A percentile compares a stretch with the other conserved stretches of the same genome.
Evolutionary conservation across 106 monocot species (phyloP).

Genomic region (Phalaenopsis aphrodite): DNA sequence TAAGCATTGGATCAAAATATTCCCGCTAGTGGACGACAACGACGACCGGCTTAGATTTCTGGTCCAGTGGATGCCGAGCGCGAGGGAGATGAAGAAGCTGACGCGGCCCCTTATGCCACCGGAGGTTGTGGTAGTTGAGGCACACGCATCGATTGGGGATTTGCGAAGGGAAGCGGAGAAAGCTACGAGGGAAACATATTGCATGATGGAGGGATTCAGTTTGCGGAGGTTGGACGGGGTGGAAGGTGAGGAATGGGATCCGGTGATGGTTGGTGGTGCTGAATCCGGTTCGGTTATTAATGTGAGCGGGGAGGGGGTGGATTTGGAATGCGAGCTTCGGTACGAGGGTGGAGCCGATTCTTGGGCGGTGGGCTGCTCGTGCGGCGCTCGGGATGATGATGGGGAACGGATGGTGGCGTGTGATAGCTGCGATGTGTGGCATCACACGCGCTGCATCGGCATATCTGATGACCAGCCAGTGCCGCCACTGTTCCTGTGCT

Average conservation of each 20-base stretch:
- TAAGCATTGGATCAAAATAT: conserved; percentile 75
- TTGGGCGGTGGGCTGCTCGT: conserved; percentile 66
- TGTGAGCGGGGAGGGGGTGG: conserved; percentile 49
- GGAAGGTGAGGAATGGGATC: conserved; percentile 63
- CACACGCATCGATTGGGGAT: conserved; percentile 66
- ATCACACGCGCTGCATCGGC: conserved; percentile 84
- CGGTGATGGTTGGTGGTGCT: conserved; percentile 67
- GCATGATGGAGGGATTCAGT: conserved; percentile 42
- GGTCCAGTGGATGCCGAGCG: conserved; percentile 42
- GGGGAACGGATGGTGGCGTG: conserved; percentile 98
- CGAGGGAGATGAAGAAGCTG: conserved; percentile 20
- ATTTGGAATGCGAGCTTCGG: conserved; percentile 23
- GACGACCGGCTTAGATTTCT: conserved; percentile 73
- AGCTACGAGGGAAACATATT: conserved; percentile 72
- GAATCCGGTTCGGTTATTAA: conserved; percentile 50
- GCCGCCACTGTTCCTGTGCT: conserved; percentile 71
- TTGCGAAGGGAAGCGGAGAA: conserved; percentile 49
- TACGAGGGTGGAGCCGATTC: conserved; percentile 71
- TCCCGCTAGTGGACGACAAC: conserved; percentile 57
- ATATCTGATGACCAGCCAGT: conserved; percentile 57
- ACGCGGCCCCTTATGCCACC: conserved; percentile 30
- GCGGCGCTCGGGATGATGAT: conserved; percentile 86
- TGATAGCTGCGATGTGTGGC: conserved; percentile 87
- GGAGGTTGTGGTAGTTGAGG: conserved; percentile 57
- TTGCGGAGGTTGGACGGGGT: conserved; percentile 34